Evolutionary conservation across 805 yeast species (phyloP).

Genomic region (Candida tibetensis): DNA sequence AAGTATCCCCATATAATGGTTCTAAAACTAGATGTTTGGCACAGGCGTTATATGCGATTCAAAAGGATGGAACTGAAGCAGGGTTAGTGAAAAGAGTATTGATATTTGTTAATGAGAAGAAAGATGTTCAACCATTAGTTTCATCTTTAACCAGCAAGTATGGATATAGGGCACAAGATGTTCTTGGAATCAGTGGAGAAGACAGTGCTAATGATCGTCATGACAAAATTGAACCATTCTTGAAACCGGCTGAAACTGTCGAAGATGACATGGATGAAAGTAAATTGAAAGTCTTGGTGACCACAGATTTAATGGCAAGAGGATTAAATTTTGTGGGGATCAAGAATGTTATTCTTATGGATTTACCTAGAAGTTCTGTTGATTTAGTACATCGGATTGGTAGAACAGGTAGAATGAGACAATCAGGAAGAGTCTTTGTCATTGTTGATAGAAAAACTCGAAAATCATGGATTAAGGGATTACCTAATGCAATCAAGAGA

Average conservation of each 20-base stretch:
- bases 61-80: constrained; percentile 76
- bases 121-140: constrained; percentile 58
- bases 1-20: constrained; percentile 76
- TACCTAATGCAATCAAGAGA: constrained; percentile 64
- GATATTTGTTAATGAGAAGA: constrained; percentile 78
- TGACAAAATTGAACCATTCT: constrained; percentile 55
- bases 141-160: constrained; percentile 45
- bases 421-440: constrained; percentile 82
- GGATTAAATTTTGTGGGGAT: constrained; percentile 85
- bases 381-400: constrained; percentile 92
- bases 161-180: constrained; percentile 41
- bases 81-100: constrained; percentile 75
- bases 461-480: constrained; percentile 80
- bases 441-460: constrained; percentile 65
- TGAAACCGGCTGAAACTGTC: constrained; percentile 54
- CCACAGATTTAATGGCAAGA: constrained; percentile 87
- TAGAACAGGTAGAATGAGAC: constrained; percentile 90
- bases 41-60: constrained; percentile 83
- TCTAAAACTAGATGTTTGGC: constrained; percentile 82
- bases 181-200: constrained; percentile 65
- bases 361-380: constrained; percentile 79
- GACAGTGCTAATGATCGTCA: constrained; percentile 61
- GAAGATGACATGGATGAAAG: constrained; percentile 26
- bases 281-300: constrained; percentile 65
- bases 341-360: constrained; percentile 78